Percentiles rank a stretch among this genome's conserved stretches.
Evolutionary conservation across 2,329 filamentous ascomycete species (phyloP).

Genomic region (Rhinocladiella similis): DNA sequence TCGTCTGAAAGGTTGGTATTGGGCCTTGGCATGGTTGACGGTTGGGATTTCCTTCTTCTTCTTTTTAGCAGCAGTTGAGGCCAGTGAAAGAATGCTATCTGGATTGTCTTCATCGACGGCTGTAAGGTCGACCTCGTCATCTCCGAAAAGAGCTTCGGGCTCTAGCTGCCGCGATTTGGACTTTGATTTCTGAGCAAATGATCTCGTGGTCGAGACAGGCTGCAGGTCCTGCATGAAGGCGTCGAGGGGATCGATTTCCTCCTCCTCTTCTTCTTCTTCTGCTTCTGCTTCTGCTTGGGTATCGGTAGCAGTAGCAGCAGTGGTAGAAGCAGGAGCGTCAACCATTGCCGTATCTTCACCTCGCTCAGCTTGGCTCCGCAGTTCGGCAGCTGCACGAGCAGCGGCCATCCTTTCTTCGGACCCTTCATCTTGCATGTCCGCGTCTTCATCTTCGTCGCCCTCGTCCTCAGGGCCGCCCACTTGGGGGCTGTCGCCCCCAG

Average conservation of each 20-base stretch:
- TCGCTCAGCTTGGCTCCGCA: conserved; percentile 55
- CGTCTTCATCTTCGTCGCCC: conserved; percentile 73
- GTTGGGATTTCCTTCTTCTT: conserved; percentile 96
- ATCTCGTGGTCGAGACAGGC: conserved; percentile 42
- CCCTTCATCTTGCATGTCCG: conserved; percentile 72
- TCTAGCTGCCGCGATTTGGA: conserved; percentile 59
- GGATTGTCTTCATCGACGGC: conserved; percentile 62
- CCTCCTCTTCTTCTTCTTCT: conserved; percentile 54
- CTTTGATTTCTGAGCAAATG: conserved; percentile 37
- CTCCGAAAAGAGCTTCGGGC: conserved; percentile 82
- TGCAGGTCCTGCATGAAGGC: conserved; percentile 86
- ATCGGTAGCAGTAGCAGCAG: conserved; percentile 38
- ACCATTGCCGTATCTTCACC: conserved; percentile 36
- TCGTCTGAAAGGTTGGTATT: conserved; percentile 84
- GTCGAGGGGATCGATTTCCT: conserved; percentile 84
- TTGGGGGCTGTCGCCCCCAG: conserved; percentile 61
- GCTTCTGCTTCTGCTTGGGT: conserved; percentile 35
- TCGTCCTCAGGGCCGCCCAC: conserved; percentile 59
- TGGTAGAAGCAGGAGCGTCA: conserved; percentile 33
- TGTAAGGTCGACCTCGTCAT: conserved; percentile 68
- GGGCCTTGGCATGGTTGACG: conserved; percentile 82
- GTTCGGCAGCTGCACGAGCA: conserved; percentile 79
- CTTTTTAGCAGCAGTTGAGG: conserved; percentile 39
- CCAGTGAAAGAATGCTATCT: conserved; percentile 64
- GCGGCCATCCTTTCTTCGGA: conserved; percentile 86